Percentiles rank a stretch among this genome's conserved stretches.
These are phyloP conservation scores for Ajuga chamaepitys DNA, from an alignment of 257 asterid genomes.

Conservation along the genomic window DNA sequence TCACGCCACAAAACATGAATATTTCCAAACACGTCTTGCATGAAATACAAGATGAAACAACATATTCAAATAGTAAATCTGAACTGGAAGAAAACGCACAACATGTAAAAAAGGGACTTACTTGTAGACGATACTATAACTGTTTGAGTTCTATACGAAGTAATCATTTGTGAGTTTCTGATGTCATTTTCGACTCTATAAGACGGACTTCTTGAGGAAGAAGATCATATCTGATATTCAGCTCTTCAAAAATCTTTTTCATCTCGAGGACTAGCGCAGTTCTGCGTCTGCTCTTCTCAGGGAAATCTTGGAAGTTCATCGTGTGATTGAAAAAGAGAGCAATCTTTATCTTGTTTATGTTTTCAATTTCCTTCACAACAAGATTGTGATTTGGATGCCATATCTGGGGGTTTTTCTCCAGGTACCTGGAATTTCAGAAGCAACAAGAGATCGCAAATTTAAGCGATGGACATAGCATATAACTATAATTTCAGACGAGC, in stretches of 20 bases:
- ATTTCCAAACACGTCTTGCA: neutral
- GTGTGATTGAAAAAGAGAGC: conserved; percentile 71
- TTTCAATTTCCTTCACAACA: conserved; percentile 85
- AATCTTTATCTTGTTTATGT: conserved; percentile 87
- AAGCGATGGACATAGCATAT: neutral
- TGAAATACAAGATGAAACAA: neutral
- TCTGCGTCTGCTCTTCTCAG: conserved; percentile 66
- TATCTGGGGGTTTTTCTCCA: conserved; percentile 56
- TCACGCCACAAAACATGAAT: neutral
- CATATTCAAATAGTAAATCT: neutral
- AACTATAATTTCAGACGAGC: neutral
- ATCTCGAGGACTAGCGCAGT: conserved; percentile 68
- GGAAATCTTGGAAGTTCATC: conserved; percentile 78
- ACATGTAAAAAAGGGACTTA: neutral
- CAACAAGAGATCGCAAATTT: neutral
- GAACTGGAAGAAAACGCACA: neutral
- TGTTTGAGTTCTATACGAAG: neutral
- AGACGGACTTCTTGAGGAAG: conserved; percentile 86
- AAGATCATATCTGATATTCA: conserved; percentile 63
- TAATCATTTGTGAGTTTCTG: conserved; percentile 30
- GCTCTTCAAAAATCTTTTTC: conserved; percentile 77
- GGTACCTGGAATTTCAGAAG: conserved; percentile 42
- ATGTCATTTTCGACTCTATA: conserved; percentile 26
- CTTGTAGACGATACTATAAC: neutral
- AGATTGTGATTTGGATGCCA: conserved; percentile 91